These are phyloP conservation scores for Phytophthora pisi DNA, from an alignment of 352 stramenopile genomes.

Conservation along the genomic window DNA sequence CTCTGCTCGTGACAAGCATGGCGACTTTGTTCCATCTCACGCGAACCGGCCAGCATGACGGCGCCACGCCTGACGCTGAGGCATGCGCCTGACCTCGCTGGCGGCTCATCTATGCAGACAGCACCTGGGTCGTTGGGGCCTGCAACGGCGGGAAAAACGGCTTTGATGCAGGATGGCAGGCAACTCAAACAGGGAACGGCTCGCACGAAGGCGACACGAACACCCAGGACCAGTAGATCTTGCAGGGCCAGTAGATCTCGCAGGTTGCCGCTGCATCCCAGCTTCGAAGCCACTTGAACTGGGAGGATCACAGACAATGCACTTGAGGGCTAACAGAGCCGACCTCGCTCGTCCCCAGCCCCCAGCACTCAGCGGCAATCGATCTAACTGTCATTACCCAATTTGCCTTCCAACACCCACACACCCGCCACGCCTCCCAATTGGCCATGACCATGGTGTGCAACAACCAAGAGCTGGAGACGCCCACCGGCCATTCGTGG, in stretches of 20 bases:
- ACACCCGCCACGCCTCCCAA: neutral
- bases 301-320: slow-evolving; percentile 16
- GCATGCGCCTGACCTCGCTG: slow-evolving; percentile 30
- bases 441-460: slow-evolving; percentile 23
- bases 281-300: neutral
- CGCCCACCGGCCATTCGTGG: slow-evolving; percentile 9
- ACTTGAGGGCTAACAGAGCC: neutral
- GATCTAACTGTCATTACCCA: slow-evolving; percentile 15
- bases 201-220: neutral
- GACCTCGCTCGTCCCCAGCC: slow-evolving; percentile 6
- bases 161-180: slow-evolving; percentile 18
- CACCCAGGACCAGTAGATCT: slow-evolving; percentile 4
- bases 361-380: neutral
- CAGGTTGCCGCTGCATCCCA: slow-evolving; percentile 9
- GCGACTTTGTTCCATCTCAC: slow-evolving; percentile 5
- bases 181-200: slow-evolving; percentile 23
- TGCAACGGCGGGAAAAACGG: slow-evolving; percentile 33
- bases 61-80: neutral
- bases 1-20: neutral
- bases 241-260: slow-evolving; percentile 12
- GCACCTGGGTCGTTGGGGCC: neutral
- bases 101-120: slow-evolving; percentile 24
- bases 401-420: slow-evolving; percentile 11
- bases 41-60: neutral
- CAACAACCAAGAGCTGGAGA: slow-evolving; percentile 25